phyloP scores from a whole-genome alignment of 106 monocot species.

The Gastrodia elata region DNA sequence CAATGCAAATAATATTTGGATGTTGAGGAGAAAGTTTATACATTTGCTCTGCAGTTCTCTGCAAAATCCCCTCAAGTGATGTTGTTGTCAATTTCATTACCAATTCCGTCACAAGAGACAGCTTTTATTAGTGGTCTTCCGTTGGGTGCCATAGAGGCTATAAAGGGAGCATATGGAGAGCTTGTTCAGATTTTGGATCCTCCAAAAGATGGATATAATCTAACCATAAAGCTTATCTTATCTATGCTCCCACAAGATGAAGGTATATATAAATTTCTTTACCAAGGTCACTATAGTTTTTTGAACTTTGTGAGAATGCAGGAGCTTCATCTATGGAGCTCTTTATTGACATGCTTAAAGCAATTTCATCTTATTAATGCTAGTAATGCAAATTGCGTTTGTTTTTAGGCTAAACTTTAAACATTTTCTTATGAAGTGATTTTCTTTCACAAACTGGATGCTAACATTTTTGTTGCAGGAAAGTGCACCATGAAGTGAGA shows the following conservation, averaged over 20 bases:
- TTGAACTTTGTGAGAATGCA: background rate
- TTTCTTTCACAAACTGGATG: background rate
- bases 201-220: slow-evolving; percentile 95
- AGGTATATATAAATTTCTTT: slow-evolving; percentile 86
- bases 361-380: background rate
- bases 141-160: slow-evolving; percentile 79
- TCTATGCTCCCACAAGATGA: slow-evolving; percentile 78
- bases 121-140: slow-evolving; percentile 62
- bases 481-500: background rate
- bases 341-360: background rate
- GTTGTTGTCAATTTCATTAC: slow-evolving; percentile 76
- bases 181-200: slow-evolving; percentile 86
- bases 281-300: slow-evolving; percentile 65
- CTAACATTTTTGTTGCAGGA: background rate
- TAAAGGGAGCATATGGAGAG: slow-evolving; percentile 71
- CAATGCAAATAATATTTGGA: background rate
- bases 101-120: slow-evolving; percentile 67
- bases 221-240: slow-evolving; percentile 89
- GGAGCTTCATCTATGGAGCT: background rate
- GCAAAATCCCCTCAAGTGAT: slow-evolving; percentile 62
- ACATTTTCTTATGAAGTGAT: background rate
- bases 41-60: slow-evolving; percentile 53
- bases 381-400: background rate
- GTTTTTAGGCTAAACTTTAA: background rate
- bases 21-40: background rate